phyloP scores from a whole-genome alignment of 2,329 filamentous ascomycete species.

The Colletotrichum sp. region DNA sequence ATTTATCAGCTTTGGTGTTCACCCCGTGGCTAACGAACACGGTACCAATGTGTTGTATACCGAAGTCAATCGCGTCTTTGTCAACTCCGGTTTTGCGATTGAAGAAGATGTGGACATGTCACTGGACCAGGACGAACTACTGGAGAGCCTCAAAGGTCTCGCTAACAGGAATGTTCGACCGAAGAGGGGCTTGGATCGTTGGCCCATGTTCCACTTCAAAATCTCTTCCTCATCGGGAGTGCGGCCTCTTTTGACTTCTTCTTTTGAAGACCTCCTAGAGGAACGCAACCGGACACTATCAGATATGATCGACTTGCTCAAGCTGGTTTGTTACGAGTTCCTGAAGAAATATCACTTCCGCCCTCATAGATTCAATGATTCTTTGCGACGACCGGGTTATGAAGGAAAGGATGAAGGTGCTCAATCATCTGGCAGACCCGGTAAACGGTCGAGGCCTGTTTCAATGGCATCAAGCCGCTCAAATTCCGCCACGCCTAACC shows the following conservation, averaged over 20 bases:
- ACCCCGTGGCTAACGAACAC: constrained; percentile 62
- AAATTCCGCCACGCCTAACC: not conserved
- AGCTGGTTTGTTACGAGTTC: constrained; percentile 75
- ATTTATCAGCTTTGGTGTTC: constrained; percentile 80
- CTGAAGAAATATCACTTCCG: constrained; percentile 74
- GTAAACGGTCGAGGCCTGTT: not conserved
- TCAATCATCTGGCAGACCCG: not conserved
- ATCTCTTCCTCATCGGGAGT: constrained; percentile 46
- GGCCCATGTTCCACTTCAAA: constrained; percentile 89
- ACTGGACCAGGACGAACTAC: constrained; percentile 39
- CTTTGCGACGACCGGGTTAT: not conserved
- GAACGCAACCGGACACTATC: constrained; percentile 52
- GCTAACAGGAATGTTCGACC: constrained; percentile 54
- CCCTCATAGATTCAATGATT: constrained; percentile 45
- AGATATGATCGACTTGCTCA: constrained; percentile 67
- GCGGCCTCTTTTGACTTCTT: not conserved
- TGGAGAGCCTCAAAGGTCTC: constrained; percentile 43
- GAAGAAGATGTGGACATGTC: constrained; percentile 49
- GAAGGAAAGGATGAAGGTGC: not conserved
- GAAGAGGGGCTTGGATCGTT: constrained; percentile 75
- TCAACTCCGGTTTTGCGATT: constrained; percentile 76
- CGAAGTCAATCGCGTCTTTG: constrained; percentile 79
- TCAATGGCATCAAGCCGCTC: constrained; percentile 1
- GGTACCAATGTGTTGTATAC: constrained; percentile 74
- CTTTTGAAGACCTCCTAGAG: constrained; percentile 42